These are phyloP conservation scores for Chlorella sp. DNA, from an alignment of 139 green algal genomes.

Conservation along the genomic window DNA sequence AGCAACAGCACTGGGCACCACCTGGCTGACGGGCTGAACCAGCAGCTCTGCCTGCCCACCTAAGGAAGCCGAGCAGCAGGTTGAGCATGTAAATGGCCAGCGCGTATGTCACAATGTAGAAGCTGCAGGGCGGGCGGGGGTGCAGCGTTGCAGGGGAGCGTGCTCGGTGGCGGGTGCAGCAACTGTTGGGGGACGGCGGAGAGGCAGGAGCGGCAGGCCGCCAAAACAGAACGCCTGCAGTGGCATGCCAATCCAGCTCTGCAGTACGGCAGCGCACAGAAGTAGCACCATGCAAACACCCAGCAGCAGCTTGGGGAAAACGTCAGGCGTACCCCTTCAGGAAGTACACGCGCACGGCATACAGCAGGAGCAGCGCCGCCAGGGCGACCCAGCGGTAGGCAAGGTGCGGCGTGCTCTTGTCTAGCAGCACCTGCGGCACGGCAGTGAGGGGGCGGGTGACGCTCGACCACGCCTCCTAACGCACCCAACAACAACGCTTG, in stretches of 20 bases:
- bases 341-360: constrained; percentile 84
- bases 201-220: too few species aligned
- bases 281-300: background rate
- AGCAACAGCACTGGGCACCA: too few species aligned
- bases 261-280: background rate
- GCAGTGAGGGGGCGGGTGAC: too few species aligned
- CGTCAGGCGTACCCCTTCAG: constrained; percentile 46
- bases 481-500: too few species aligned
- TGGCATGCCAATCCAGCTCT: background rate
- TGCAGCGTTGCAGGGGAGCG: background rate
- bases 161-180: background rate
- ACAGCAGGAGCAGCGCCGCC: constrained; percentile 69
- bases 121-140: constrained; percentile 48
- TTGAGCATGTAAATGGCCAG: constrained; percentile 99
- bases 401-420: constrained; percentile 83
- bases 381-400: constrained; percentile 78
- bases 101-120: constrained; percentile 99
- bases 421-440: constrained; percentile 77
- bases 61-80: constrained; percentile 97
- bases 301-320: too few species aligned
- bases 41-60: too few species aligned
- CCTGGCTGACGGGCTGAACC: too few species aligned
- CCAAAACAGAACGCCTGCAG: too few species aligned
- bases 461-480: too few species aligned
- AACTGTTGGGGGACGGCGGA: too few species aligned